Conservation (phyloP, 176 grass and related monocot species). For the Leersia perrieri region DNA sequence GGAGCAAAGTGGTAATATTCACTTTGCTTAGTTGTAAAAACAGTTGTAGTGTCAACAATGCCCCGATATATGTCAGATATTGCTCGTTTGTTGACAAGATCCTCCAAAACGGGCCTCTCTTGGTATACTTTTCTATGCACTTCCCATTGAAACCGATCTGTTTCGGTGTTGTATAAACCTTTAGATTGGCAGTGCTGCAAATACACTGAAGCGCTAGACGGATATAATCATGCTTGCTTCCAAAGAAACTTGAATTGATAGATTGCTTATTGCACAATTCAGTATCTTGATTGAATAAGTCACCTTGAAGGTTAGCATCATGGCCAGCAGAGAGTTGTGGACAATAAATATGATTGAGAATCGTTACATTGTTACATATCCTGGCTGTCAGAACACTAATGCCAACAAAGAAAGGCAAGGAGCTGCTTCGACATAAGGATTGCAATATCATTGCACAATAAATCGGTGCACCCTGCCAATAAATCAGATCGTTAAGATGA, state of each 20-base stretch:
- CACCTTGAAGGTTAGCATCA: neutral
- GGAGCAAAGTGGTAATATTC: slow-evolving; percentile 29
- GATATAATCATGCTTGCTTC: neutral
- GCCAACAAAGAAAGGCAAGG: slow-evolving; percentile 43
- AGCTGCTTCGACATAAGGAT: slow-evolving; percentile 12
- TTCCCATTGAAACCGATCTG: slow-evolving; percentile 1
- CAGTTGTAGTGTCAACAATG: slow-evolving; percentile 26
- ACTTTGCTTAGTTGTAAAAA: slow-evolving; percentile 32
- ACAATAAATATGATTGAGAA: neutral
- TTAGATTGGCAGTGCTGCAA: slow-evolving; percentile 34
- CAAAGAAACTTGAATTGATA: neutral
- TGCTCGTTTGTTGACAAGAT: slow-evolving; percentile 32
- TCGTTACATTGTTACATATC: slow-evolving; percentile 1
- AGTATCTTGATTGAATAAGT: neutral
- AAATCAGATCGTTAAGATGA: neutral
- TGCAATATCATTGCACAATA: neutral
- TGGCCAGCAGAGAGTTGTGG: slow-evolving; percentile 2
- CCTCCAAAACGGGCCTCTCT: slow-evolving; percentile 13
- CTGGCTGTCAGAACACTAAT: slow-evolving; percentile 35
- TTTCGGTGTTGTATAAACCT: slow-evolving; percentile 16
- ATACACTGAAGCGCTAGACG: slow-evolving; percentile 32
- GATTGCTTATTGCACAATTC: slow-evolving; percentile 14
- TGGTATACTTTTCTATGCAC: neutral
- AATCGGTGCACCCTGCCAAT: slow-evolving; percentile 26
- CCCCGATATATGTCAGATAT: slow-evolving; percentile 25